Evolutionary conservation across 2,329 filamentous ascomycete genomes (phyloP).

Genomic region (Aspergillus quadrilineatus): DNA sequence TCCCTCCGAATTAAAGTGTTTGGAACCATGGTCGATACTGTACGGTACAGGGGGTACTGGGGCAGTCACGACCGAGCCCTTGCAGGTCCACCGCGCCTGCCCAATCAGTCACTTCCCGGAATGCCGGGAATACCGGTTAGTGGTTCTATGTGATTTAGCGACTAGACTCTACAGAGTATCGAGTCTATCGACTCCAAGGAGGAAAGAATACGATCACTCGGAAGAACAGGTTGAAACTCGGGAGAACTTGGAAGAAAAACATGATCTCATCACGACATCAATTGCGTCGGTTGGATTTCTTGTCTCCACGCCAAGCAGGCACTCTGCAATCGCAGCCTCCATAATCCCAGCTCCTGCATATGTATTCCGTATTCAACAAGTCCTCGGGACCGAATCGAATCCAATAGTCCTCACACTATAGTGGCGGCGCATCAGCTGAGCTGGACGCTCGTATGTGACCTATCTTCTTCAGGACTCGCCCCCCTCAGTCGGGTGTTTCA

Average conservation of each 20-base stretch:
- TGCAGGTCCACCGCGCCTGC: slow-evolving; percentile 16
- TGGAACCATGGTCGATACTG: slow-evolving; percentile 20
- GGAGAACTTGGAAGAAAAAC: background rate
- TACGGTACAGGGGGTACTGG: slow-evolving; percentile 19
- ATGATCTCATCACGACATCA: slow-evolving; percentile 10
- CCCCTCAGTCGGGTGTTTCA: slow-evolving; percentile 1
- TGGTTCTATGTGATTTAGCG: too few relatives aligned
- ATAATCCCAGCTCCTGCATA: background rate
- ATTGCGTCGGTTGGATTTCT: background rate
- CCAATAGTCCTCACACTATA: background rate
- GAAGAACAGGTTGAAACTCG: background rate
- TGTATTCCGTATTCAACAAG: background rate
- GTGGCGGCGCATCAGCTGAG: slow-evolving; percentile 1
- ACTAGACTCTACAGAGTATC: too few relatives aligned
- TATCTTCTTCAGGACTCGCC: background rate
- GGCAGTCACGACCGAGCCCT: slow-evolving; percentile 9
- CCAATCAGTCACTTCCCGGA: slow-evolving; percentile 17
- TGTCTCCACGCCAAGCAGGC: background rate
- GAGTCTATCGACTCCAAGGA: background rate
- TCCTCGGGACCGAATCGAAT: background rate
- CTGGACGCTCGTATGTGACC: slow-evolving; percentile 2
- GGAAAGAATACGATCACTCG: background rate
- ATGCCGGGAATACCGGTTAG: slow-evolving; percentile 3
- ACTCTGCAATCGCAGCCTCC: background rate
- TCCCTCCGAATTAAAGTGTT: slow-evolving; percentile 17